A percentile compares a stretch with the other conserved stretches of the same genome.
These are phyloP conservation scores for Hypoxylon sp. DNA, from an alignment of 2,329 filamentous ascomycete genomes.

Conservation along the genomic window DNA sequence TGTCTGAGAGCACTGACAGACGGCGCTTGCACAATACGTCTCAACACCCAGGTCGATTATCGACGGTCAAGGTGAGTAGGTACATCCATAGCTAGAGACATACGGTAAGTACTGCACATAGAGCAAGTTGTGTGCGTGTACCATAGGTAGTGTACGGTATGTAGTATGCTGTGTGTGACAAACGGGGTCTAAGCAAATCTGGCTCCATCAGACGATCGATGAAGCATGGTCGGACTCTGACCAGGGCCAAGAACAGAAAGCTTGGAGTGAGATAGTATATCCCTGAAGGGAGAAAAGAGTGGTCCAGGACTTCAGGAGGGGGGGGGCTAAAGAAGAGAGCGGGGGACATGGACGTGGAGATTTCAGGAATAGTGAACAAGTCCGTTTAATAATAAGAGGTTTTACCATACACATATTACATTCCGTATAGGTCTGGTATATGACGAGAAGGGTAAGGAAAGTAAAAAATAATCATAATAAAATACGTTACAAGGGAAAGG, in stretches of 20 bases:
- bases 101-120: not conserved
- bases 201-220: constrained; percentile 50
- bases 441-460: constrained; percentile 28
- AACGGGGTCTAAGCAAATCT: constrained; percentile 47
- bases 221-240: constrained; percentile 47
- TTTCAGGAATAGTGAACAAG: constrained; percentile 21
- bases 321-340: constrained; percentile 29
- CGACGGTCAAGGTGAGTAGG: constrained; percentile 38
- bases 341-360: constrained; percentile 31
- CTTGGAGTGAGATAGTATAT: constrained; percentile 43
- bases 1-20: constrained; percentile 51
- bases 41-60: constrained; percentile 44
- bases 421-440: constrained; percentile 27
- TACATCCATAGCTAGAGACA: constrained; percentile 8
- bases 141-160: not conserved
- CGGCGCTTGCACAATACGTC: constrained; percentile 45
- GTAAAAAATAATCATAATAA: constrained; percentile 15
- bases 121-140: constrained; percentile 25
- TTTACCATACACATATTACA: constrained; percentile 28
- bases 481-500: constrained; percentile 35
- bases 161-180: constrained; percentile 41
- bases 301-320: constrained; percentile 32
- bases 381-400: constrained; percentile 19
- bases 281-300: constrained; percentile 41
- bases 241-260: constrained; percentile 44